Evolutionary conservation across 768 basidiomycete species (phyloP).

Genomic region (Termitomyces sp.): DNA sequence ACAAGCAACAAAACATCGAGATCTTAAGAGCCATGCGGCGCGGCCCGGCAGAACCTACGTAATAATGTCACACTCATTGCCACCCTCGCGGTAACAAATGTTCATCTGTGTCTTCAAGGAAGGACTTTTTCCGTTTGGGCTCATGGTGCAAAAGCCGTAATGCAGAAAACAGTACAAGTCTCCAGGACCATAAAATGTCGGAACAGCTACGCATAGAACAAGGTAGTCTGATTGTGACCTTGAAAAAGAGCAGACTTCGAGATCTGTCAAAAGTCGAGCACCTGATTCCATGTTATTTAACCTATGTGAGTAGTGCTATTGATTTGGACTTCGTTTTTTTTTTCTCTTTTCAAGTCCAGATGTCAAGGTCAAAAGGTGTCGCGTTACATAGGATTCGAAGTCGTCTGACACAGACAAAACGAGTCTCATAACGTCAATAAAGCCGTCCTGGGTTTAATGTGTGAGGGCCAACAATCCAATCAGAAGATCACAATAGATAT

Average conservation of each 20-base stretch:
- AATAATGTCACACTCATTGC: not conserved
- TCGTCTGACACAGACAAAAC: not conserved
- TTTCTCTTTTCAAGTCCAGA: not conserved
- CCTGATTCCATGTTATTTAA: not conserved
- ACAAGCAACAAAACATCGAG: constrained; percentile 2
- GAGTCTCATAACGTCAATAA: not conserved
- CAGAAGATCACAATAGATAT: not conserved
- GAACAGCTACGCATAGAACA: not conserved
- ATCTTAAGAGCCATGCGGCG: not conserved
- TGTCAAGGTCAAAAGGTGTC: not conserved
- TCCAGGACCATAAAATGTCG: not conserved
- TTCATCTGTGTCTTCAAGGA: not conserved
- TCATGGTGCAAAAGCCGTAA: too few relatives aligned
- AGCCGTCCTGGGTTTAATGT: not conserved
- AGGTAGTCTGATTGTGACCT: not conserved
- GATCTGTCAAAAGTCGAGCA: not conserved
- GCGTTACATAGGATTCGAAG: not conserved
- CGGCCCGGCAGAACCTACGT: not conserved
- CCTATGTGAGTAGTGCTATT: not conserved
- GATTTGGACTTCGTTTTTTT: not conserved
- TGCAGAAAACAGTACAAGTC: not conserved
- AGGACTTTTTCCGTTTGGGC: not conserved
- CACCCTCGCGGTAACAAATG: too few relatives aligned
- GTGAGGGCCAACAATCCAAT: not conserved
- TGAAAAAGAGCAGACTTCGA: not conserved